Conservation (phyloP, 1,284 basidiomycete genomes). For the Coriolopsis trogii region DNA sequence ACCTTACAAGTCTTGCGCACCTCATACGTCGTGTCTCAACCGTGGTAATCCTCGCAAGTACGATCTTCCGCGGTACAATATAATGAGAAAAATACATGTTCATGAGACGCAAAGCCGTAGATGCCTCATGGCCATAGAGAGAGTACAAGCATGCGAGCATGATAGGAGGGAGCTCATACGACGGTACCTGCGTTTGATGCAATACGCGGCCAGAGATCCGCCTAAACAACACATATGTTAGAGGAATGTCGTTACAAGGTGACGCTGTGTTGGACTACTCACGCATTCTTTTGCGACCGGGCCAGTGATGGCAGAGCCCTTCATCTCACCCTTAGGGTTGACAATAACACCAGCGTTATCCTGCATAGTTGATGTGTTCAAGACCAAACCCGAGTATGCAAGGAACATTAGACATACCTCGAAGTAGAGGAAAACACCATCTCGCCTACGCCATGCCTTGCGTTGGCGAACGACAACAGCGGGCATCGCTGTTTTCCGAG, state of each 20-base stretch:
- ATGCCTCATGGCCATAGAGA: constrained; percentile 27
- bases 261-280: constrained; percentile 41
- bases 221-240: constrained; percentile 44
- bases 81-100: constrained; percentile 15
- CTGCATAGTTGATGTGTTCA: constrained; percentile 41
- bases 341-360: constrained; percentile 98
- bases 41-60: not conserved
- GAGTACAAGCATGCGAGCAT: constrained; percentile 28
- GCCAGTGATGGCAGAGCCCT: constrained; percentile 98
- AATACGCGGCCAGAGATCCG: constrained; percentile 99
- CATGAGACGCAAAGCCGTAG: constrained; percentile 17
- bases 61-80: not conserved
- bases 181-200: constrained; percentile 98
- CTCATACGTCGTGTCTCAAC: not conserved
- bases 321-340: constrained; percentile 99
- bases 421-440: constrained; percentile 99
- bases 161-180: constrained; percentile 58
- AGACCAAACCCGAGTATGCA: not conserved
- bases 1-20: not conserved
- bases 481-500: constrained; percentile 96
- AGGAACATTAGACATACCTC: constrained; percentile 55
- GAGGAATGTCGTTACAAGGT: not conserved
- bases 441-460: constrained; percentile 97
- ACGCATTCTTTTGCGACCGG: constrained; percentile 97
- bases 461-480: constrained; percentile 97